Conservation (phyloP, 1,139 yeast genomes). For the Geotrichum europaeum region DNA sequence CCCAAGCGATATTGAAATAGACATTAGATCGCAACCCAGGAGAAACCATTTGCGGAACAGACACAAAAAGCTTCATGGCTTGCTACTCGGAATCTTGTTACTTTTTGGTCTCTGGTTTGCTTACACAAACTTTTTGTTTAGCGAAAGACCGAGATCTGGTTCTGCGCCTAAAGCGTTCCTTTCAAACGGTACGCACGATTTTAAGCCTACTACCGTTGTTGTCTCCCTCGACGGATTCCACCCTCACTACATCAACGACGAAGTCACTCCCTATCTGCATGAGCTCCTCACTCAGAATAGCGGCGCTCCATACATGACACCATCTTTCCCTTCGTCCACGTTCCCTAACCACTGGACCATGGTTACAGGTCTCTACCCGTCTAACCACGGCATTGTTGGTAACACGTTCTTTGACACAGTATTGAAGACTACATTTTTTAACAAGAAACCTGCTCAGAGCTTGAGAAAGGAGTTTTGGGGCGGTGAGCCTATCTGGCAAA, state of each 20-base stretch:
- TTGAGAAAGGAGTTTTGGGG: conserved; percentile 73
- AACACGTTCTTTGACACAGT: conserved; percentile 70
- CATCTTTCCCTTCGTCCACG: conserved; percentile 84
- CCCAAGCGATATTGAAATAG: conserved; percentile 19
- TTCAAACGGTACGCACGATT: conserved; percentile 65
- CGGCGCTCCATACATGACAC: conserved; percentile 78
- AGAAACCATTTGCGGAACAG: conserved; percentile 11
- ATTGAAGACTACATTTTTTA: conserved; percentile 52
- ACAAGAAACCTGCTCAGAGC: conserved; percentile 54
- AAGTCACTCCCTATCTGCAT: conserved; percentile 66
- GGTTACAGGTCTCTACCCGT: conserved; percentile 79
- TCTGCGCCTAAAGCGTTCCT: conserved; percentile 25
- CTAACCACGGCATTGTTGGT: conserved; percentile 82
- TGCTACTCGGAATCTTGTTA: conserved; percentile 10
- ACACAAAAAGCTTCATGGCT: conserved; percentile 12
- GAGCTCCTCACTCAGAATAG: conserved; percentile 47
- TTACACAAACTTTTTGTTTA: conserved; percentile 10
- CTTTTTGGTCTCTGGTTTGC: conserved; percentile 15
- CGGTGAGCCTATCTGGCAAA: conserved; percentile 84
- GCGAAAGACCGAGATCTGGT: neutral
- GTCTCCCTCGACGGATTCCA: conserved; percentile 85
- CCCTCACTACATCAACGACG: conserved; percentile 72
- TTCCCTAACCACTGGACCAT: conserved; percentile 92
- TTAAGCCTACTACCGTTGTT: conserved; percentile 70
- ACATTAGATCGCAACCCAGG: conserved; percentile 15